Evolutionary conservation across 106 monocot genomes (phyloP), one percentile per base, ranked within the genome.

Genomic region (Dendrobium officinale): DNA sequence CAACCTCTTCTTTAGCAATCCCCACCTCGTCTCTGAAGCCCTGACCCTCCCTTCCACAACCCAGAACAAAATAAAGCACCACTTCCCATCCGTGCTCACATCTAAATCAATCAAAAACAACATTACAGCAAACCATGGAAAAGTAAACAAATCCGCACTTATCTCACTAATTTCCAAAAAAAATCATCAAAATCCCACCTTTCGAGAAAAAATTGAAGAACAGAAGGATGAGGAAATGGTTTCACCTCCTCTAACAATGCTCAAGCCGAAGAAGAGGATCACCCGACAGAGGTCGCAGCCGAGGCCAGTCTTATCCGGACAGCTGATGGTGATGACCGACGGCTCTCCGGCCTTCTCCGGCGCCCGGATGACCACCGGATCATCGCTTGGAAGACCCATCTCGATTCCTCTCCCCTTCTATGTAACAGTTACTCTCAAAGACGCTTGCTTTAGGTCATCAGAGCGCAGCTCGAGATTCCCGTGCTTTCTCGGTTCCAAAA

Each of bases 221-320:
- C 22, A 73, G 5, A 55, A 73, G 24, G 10, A 73, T 44, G 55
- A 19, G 42, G 24, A 55, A 41, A 72, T 19, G 56, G 59, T 43
- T 27, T 74, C 49, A 89, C 93, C 93, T 82, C 90, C 90, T 9
- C 88, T 76, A 20, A 88, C 86, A 67, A 93, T 82, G 85, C 83
- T 88, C 59, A 93, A 82, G 18, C 93, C 93, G 70, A 90, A 90
- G 83, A 87, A 83, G 77, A 93, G 90, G 79, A 93, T 90, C 55
- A 90, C 73, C 18, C 93, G 90, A 85, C 90, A 90, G 80, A 93
- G 86, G 77, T 93, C 93, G 80, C 90, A 93, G 24, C 90, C 93
- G 77, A 93, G 90, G 26, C 93, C 93, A 64, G 88, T 93, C 86
- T 93, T 86, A 75, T 93, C 90, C 9, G 90, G 90, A 78, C 90